Evolutionary conservation across 306 rosid species (phyloP).

Genomic region (Phaseolus lunatus): DNA sequence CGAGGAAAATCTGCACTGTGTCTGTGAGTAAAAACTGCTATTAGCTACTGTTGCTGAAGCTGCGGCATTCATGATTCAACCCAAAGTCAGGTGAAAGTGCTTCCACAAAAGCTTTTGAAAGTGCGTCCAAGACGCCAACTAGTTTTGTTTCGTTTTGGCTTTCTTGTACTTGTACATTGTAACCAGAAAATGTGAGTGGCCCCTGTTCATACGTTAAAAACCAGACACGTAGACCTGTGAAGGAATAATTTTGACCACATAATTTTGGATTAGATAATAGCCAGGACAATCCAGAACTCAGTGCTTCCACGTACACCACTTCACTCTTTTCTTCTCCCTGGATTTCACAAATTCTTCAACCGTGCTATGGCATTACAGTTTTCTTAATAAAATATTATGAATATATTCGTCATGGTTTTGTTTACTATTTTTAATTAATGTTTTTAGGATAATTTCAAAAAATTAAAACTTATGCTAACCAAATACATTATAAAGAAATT

Average conservation of each 20-base stretch:
- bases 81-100: not conserved
- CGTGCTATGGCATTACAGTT: too few relatives aligned
- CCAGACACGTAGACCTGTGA: not conserved
- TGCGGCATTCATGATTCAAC: slow-evolving; percentile 42
- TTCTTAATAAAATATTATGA: too few relatives aligned
- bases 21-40: slow-evolving; percentile 31
- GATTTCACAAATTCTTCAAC: not conserved
- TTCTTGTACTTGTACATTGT: not conserved
- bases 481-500: too few relatives aligned
- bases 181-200: slow-evolving; percentile 23
- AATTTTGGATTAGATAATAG: not conserved
- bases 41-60: slow-evolving; percentile 41
- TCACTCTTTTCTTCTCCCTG: not conserved
- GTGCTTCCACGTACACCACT: not conserved
- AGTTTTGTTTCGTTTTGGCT: not conserved
- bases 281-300: not conserved
- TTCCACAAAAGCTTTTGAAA: not conserved
- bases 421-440: too few relatives aligned
- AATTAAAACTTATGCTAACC: too few relatives aligned
- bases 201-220: not conserved
- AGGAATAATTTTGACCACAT: slow-evolving; percentile 29
- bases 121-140: not conserved
- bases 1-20: slow-evolving; percentile 26
- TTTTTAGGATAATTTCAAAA: too few relatives aligned
- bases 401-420: too few relatives aligned